Evolutionary conservation across 78 protist species (phyloP).

Genomic region (Neovahlkampfia damariscottae): DNA sequence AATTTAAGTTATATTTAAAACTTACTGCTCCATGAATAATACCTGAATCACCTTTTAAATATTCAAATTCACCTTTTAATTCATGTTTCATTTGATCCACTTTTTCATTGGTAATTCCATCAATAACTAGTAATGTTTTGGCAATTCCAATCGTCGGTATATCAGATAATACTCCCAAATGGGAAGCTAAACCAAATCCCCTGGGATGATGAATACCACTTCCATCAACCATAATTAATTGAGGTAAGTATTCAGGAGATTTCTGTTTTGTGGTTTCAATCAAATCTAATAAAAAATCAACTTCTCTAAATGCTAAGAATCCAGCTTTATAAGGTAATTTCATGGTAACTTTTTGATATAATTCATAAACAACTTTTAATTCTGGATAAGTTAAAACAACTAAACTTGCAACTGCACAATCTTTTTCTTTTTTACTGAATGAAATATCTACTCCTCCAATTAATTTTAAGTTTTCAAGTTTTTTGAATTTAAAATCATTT

Average conservation of each 20-base stretch:
- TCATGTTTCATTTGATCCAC: conserved; percentile 6
- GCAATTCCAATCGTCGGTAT: conserved; percentile 69
- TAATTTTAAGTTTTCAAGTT: neutral
- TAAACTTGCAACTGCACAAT: conserved; percentile 45
- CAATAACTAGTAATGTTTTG: conserved; percentile 30
- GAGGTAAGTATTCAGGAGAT: conserved; percentile 46
- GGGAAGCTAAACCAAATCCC: conserved; percentile 49
- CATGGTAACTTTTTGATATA: neutral
- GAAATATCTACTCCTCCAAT: conserved; percentile 54
- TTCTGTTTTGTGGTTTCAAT: conserved; percentile 12
- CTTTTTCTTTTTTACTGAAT: conserved; percentile 34
- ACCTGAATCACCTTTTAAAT: neutral
- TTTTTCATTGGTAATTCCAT: conserved; percentile 34
- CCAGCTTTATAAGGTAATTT: conserved; percentile 52
- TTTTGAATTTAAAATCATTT: neutral
- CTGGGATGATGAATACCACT: conserved; percentile 63
- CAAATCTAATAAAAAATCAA: conserved; percentile 29
- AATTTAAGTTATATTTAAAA: conserved; percentile 2
- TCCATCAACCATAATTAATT: conserved; percentile 54
- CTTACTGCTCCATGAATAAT: neutral
- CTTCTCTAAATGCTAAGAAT: conserved; percentile 68
- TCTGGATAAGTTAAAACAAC: conserved; percentile 46
- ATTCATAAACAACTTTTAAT: conserved; percentile 23
- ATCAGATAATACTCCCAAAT: conserved; percentile 43
- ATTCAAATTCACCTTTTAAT: neutral